Evolutionary conservation across 2,329 filamentous ascomycete species (phyloP), one percentile per base, ranked within the genome.

Genomic region (Colletotrichum sp.): DNA sequence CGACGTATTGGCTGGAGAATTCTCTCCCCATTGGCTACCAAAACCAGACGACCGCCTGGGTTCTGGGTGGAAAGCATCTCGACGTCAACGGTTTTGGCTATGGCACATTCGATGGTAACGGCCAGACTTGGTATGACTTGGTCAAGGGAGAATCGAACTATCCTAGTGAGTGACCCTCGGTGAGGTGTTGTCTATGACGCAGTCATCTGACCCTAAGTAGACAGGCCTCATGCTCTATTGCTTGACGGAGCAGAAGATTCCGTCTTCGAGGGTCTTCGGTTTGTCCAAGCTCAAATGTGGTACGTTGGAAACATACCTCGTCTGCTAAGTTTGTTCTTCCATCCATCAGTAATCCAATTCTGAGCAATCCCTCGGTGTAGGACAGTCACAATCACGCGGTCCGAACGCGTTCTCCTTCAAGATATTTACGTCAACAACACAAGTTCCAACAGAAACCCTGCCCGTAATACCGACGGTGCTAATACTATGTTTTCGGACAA

Each of bases 281-380:
- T 90, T 74, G 81, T 92, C 12, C 86, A 90, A 74, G 89, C 87
- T 73, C 90, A 92, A 81, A 92, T 92, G 90, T 92, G 90, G 58
- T 61, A 61, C 1, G 58, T 61, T 18, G 24, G 3, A 28, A 32
- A 32, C 28, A n/a, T 18, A 13, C n/a, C 16, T 56, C 21, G 52
- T 24, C 14, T 24, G 18, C 4, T 48, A 3, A 48, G 9, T 56
- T 24, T 13, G 13, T 56, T 56, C 13, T 56, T 6, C 13, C 13
- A 18, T 56, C 21, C 21, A 28, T 28, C 14, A 26, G 24, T 24
- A 6, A 18, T 56, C 14, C 13, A 16, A 34, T 18, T 16, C 24
- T 30, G 24, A 12, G 16, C 18, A 34, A n/a, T 18, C 18, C 3
- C 24, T 21, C 58, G n/a, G 32, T 12, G 5, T 13, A 63, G 59